A percentile compares a stretch with the other conserved stretches of the same genome.
Conservation (phyloP, 2,329 filamentous ascomycete species). For the Blastomyces parvus region DNA sequence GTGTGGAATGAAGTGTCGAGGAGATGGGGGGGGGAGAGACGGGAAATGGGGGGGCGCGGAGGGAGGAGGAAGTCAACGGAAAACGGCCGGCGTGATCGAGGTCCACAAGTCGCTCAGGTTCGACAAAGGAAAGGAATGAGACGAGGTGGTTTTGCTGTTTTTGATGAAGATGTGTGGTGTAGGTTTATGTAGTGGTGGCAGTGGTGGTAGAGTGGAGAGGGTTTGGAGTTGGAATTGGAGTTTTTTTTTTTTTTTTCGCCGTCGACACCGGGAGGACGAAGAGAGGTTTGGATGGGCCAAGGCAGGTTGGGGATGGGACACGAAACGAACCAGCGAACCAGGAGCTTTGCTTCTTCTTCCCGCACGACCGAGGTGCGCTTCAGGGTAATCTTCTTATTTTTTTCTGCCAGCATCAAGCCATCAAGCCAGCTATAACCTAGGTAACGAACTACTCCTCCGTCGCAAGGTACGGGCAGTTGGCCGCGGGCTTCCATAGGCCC, state of each 20-base stretch:
- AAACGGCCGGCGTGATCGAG: neutral
- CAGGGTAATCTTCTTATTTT: neutral
- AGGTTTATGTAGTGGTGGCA: neutral
- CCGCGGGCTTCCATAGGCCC: neutral
- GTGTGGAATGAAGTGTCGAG: slow-evolving; percentile 30
- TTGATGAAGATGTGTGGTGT: neutral
- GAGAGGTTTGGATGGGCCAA: slow-evolving; percentile 1
- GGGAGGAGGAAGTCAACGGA: neutral
- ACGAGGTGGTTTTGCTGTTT: neutral
- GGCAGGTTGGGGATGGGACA: neutral
- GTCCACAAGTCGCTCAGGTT: neutral
- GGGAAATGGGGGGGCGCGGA: slow-evolving; percentile 14
- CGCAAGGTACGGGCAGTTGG: no score
- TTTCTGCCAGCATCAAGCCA: neutral
- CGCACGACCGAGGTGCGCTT: slow-evolving; percentile 7
- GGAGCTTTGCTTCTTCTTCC: neutral
- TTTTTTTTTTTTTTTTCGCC: neutral
- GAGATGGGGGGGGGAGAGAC: slow-evolving; percentile 24
- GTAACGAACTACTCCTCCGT: no score
- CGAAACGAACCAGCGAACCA: neutral
- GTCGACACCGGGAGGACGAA: neutral
- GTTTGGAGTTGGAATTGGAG: neutral
- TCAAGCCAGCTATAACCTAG: neutral
- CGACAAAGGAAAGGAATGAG: neutral
- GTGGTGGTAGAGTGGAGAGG: neutral